Conservation (phyloP, 2,329 filamentous ascomycete genomes). For the Ascochyta viciae-villosae region DNA sequence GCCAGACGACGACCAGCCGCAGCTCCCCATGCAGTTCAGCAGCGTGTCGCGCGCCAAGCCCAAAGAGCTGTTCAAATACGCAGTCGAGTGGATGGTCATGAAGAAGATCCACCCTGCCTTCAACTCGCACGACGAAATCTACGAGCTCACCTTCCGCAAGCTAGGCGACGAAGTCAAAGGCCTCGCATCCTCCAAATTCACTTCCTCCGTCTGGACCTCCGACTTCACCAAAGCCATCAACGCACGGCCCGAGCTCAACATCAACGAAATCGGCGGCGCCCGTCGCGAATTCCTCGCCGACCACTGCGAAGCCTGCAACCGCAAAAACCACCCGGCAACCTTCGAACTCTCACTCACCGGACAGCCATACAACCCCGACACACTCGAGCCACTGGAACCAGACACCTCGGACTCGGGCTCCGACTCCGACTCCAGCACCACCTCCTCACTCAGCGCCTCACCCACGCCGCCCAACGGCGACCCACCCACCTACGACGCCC, state of each 20-base stretch:
- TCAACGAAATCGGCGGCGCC: slow-evolving; percentile 37
- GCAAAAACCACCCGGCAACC: slow-evolving; percentile 71
- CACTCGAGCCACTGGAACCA: slow-evolving; percentile 67
- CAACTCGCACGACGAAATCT: slow-evolving; percentile 67
- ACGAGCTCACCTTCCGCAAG: slow-evolving; percentile 72
- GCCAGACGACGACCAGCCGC: slow-evolving; percentile 57
- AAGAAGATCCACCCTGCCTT: slow-evolving; percentile 79
- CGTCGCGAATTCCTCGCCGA: slow-evolving; percentile 25
- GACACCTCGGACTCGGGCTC: slow-evolving; percentile 45
- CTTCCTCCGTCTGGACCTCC: slow-evolving; percentile 72
- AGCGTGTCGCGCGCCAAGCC: slow-evolving; percentile 70
- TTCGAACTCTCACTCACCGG: slow-evolving; percentile 70
- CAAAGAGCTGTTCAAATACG: slow-evolving; percentile 75
- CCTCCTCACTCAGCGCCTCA: slow-evolving; percentile 35
- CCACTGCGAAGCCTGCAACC: slow-evolving; percentile 74
- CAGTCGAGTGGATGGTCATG: slow-evolving; percentile 82
- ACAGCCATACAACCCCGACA: slow-evolving; percentile 69
- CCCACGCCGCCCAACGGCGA: slow-evolving; percentile 31
- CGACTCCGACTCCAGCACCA: slow-evolving; percentile 26
- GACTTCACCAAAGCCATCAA: slow-evolving; percentile 71
- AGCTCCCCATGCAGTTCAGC: slow-evolving; percentile 74
- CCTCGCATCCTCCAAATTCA: slow-evolving; percentile 73
- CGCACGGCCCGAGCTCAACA: slow-evolving; percentile 65
- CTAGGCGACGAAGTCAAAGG: slow-evolving; percentile 74
- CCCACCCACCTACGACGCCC: slow-evolving; percentile 33